phyloP scores from a whole-genome alignment of 106 monocot species.

The Chionographis japonica region DNA sequence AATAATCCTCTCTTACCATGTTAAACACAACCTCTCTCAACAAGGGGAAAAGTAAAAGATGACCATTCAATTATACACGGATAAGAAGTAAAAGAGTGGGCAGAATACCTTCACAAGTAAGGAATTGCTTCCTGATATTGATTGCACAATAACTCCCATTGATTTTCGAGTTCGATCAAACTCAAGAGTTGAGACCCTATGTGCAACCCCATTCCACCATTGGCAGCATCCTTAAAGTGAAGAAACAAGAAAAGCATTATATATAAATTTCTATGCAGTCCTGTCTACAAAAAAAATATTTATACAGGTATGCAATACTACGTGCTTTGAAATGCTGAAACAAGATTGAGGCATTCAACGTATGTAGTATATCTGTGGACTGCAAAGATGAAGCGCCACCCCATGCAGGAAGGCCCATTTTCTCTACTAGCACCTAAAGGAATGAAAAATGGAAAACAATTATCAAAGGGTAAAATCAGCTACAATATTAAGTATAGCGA shows the following conservation, averaged over 20 bases:
- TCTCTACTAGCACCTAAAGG: constrained; percentile 77
- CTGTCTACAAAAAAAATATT: neutral
- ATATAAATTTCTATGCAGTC: neutral
- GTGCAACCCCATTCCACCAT: constrained; percentile 60
- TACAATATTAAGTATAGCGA: too few relatives aligned
- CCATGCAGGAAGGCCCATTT: constrained; percentile 72
- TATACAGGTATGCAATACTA: neutral
- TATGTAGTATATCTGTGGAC: constrained; percentile 56
- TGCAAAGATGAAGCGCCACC: constrained; percentile 19
- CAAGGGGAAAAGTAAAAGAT: neutral
- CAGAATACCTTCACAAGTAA: constrained; percentile 83
- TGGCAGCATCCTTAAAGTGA: constrained; percentile 61
- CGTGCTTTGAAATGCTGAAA: neutral
- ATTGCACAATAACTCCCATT: constrained; percentile 92
- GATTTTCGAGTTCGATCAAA: constrained; percentile 94
- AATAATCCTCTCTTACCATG: too few relatives aligned
- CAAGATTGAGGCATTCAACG: neutral
- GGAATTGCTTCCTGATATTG: constrained; percentile 65
- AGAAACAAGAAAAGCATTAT: neutral
- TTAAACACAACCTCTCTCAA: too few relatives aligned
- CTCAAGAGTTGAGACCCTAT: constrained; percentile 90
- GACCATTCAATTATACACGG: neutral
- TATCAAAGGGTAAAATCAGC: neutral
- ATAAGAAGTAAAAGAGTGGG: neutral
- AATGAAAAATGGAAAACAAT: neutral